These are phyloP conservation scores for Lanzia echinophila DNA, from an alignment of 2,329 filamentous ascomycete genomes.

Conservation along the genomic window DNA sequence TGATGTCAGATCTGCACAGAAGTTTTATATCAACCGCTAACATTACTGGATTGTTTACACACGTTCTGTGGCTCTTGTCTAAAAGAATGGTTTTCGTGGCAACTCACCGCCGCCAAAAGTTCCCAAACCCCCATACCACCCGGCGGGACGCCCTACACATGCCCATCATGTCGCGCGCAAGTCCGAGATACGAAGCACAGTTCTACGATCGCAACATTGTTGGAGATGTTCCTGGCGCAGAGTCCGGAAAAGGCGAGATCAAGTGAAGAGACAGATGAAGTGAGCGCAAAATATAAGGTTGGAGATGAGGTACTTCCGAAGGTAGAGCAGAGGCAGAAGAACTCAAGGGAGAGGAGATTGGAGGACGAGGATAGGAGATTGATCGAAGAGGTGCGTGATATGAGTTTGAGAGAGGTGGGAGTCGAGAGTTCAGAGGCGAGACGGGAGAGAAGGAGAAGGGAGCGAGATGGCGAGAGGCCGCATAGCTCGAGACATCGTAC, in stretches of 20 bases:
- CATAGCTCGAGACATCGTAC: constrained; percentile 22
- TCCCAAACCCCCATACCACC: constrained; percentile 20
- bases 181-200: constrained; percentile 87
- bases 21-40: constrained; percentile 83
- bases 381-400: constrained; percentile 25
- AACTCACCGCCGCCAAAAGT: constrained; percentile 35
- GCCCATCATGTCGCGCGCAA: constrained; percentile 81
- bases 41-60: constrained; percentile 86
- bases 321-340: constrained; percentile 44
- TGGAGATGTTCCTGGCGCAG: constrained; percentile 79
- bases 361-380: constrained; percentile 36
- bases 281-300: constrained; percentile 68
- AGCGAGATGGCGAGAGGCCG: constrained; percentile 21
- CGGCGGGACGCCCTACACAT: constrained; percentile 58
- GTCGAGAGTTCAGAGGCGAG: constrained; percentile 33
- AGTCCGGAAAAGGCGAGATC: constrained; percentile 70
- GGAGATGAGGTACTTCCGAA: constrained; percentile 75
- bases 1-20: constrained; percentile 82
- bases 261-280: constrained; percentile 67
- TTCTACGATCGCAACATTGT: constrained; percentile 78
- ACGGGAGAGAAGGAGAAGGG: constrained; percentile 27
- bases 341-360: constrained; percentile 44
- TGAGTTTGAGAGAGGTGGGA: constrained; percentile 54
- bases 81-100: constrained; percentile 91
- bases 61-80: constrained; percentile 94